phyloP scores from a whole-genome alignment of 2,329 filamentous ascomycete species.

The Cladosporium cucumerinum region DNA sequence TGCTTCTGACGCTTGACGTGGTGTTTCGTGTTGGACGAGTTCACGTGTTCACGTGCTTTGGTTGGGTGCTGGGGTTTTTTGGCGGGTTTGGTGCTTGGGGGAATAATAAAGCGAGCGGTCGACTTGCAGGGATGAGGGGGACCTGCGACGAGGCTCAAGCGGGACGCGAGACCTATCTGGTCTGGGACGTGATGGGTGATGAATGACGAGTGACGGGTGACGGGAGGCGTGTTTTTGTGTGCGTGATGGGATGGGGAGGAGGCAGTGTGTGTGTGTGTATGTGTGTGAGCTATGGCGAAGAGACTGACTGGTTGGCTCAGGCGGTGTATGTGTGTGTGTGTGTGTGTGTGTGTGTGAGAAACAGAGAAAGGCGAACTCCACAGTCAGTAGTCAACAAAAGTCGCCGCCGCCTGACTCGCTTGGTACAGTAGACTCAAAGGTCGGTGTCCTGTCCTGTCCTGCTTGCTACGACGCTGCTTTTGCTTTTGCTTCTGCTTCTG shows the following conservation, averaged over 20 bases:
- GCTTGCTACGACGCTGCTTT: neutral
- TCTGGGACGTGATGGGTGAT: neutral
- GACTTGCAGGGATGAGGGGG: neutral
- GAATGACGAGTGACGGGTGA: neutral
- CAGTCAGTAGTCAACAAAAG: slow-evolving; percentile 7
- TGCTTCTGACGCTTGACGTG: neutral
- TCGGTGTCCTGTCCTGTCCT: neutral
- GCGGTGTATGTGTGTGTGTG: slow-evolving; percentile 5
- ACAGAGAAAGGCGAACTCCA: neutral
- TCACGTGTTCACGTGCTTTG: slow-evolving; percentile 3
- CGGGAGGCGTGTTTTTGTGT: neutral
- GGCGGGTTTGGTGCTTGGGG: neutral
- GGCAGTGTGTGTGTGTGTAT: neutral
- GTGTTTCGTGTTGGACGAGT: neutral
- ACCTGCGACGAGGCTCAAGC: neutral
- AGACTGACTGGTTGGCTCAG: neutral
- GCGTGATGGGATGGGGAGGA: neutral
- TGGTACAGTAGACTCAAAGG: neutral
- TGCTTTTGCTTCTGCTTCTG: neutral
- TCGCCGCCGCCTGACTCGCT: slow-evolving; percentile 1
- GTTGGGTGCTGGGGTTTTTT: neutral
- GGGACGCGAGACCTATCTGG: neutral
- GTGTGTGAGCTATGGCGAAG: neutral
- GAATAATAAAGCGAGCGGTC: neutral
- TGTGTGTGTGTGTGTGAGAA: neutral